Evolutionary conservation across 2,329 filamentous ascomycete species (phyloP), one percentile per base, ranked within the genome.

Genomic region (Phialocephala subalpina): DNA sequence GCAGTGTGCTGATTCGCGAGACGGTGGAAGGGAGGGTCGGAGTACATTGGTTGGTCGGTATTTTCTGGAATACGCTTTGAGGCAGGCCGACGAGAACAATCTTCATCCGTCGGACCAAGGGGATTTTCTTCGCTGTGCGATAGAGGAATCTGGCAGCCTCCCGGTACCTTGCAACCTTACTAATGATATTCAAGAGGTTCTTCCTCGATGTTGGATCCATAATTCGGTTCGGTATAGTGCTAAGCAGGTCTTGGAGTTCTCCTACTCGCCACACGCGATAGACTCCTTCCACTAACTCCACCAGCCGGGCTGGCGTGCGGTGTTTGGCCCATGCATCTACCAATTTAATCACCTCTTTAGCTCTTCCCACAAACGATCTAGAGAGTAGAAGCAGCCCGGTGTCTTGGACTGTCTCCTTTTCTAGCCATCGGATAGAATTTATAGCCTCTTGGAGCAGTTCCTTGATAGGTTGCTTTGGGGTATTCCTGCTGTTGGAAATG

Each of bases 261-360:
- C 63, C 63, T 52, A 61, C 40, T 62, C 22, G 52, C 63, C 52
- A 65, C 25, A 65, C 53, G 33, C n/a, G 52, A 65, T 65, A 16
- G 11, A 65, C n/a, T 58, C 52, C 63, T 62, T 62, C 63, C 36
- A 65, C 63, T 20, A 65, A 62, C 6, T 62, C 53, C 25, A 1
- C 58, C 22, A 65, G 40, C 38, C 63, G 63, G 29, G 27, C 42
- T 65, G 36, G 38, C 33, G 52, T 65, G 52, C 58, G 63, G 35
- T 65, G 63, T 40, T 65, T 65, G 27, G 40, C 18, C 59, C 63
- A 62, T 62, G 63, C 59, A 65, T 65, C 63, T 53, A 62, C 22
- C 29, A 65, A 53, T 40, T 62, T 62, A 18, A 65, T 65, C 52
- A 62, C 58, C 16, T 62, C 62, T 58, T 53, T 65, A 58, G 52